Evolutionary conservation across 129 eudicot species (phyloP), one percentile per base, ranked within the genome.

Genomic region (Tanacetum coccineum): DNA sequence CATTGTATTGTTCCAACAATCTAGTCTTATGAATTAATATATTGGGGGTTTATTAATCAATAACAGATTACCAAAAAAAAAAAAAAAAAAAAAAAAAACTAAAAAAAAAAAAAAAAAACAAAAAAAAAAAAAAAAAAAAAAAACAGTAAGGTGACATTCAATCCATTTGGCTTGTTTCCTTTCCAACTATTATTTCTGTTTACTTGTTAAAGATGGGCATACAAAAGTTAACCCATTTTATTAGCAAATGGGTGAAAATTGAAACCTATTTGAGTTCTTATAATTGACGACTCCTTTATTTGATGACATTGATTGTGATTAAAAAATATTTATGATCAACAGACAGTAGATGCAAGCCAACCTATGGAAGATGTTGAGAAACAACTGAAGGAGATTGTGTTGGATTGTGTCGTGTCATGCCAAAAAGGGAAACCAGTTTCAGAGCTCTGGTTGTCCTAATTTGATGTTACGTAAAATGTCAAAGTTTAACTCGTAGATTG

Each of bases 301-400:
- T n/a, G 22, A 62, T 48, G 44, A 22, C 26, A 56, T 4, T 64
- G 56, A 73, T 73, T 3, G 46, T 21, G 58, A 75, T 49, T 59
- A 20, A 17, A 48, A 47, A 54, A 22, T 52, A 48, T 21, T 25
- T 42, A 19, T 64, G 63, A 65, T n/a, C 30, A 59, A 70, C 83
- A 94, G 99, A 75, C 70, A 25, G 56, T 94, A 28, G 94, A 94
- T 87, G 99, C 95, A 42, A 57, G 88, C 68, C 81, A 78, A 32
- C 83, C 88, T 4, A 64, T 81, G 66, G 95, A 89, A 81, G 95
- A 87, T 59, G 82, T 89, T 60, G 87, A 89, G 79, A 80, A 87
- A 54, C 85, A 86, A 73, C 64, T 87, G 36, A 79, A 76, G 64
- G 85, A 81, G 68, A 58, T 70, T 0, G 97, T 81, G 10, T 42